Base-by-base conservation (phyloP, 371 early-diverging fungal genomes). In the Dinochytrium kinnereticum region DNA sequence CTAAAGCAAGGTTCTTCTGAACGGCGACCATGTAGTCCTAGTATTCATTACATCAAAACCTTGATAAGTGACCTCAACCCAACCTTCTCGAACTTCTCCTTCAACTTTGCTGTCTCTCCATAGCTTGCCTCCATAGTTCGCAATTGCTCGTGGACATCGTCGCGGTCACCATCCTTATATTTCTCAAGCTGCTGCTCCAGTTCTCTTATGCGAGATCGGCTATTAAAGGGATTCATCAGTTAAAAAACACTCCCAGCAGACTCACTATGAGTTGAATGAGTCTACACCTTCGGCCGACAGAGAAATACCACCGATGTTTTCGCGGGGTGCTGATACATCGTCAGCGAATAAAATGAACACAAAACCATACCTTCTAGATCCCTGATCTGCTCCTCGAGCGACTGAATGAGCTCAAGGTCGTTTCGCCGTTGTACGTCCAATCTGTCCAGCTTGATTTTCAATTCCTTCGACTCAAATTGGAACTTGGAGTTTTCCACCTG, bases 301-400 rank as follows among this genome's bases (percentile, higher is more conserved):
- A 17, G 66, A 28, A 24, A 44, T 24, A 15, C 66, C 66, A n/a
- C 44, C 66, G 26, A 44, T 2, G 10, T 39, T 15, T 10, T 61
- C 61, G 15, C 36, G 31, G 34, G 61, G 61, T 3, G 36, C 61
- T 61, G 61, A 10, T 7, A 34, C 10, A 33, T 3, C 34, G 55
- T 61, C 36, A 33, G 10, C 30, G 3, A 21, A 31, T 13, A 33
- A 61, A 34, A 31, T 13, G 10, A 3, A 17, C 61, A 61, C n/a
- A 53, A 7, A 7, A 24, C 55, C 13, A 53, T 5, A 61, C 61
- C 61, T 76, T 97, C 95, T 40, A 92, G 81, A 78, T 97, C 95
- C 57, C 90, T 89, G 31, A 96, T 81, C 38, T 88, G 83, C 39
- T 95, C 95, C 78, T 96, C 95, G 51, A 96, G 79, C 0, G 86